Base-by-base conservation (phyloP, 2,329 filamentous ascomycete species). In the Aspergillus piperis region DNA sequence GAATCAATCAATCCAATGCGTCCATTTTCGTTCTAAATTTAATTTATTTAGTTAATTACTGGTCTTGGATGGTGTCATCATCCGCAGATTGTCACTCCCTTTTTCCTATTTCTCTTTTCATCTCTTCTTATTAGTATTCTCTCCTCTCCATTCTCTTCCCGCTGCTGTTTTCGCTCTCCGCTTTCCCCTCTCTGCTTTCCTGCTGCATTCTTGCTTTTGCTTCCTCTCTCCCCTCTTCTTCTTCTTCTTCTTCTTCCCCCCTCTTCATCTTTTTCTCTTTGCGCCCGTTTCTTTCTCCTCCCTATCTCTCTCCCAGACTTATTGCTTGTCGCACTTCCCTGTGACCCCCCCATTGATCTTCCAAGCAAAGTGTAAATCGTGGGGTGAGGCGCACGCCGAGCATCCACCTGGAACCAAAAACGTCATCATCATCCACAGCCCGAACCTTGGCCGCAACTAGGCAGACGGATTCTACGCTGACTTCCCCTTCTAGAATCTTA, bases 381-480 rank as follows among this genome's bases (percentile, higher is more conserved):
- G 41, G 19, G 41, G 21, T 44, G 19, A 44, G 41, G 41, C 41
- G 41, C 32, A 36, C 41, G 32, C 47, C 61, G 58, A 63, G 62
- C 62, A 59, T 50, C 25, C 23, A 30, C 47, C 23, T 25, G 25
- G 25, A 13, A 10, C 47, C 15, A 50, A 61, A 63, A 63, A 67
- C 68, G 65, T 67, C 65, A 66, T 66, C 65, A 65, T 66, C 44
- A 36, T 63, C 27, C 36, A 41, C 32, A 59, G 55, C 52, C 51
- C 52, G 41, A 57, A 47, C 36, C 42, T 52, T 41, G 25, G 50
- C 50, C 53, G 54, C 36, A 55, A 54, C 62, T 69, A 74, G 72
- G 71, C 71, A 73, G 71, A 73, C 71, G 64, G 64, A 68, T 73
- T 73, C 56, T 60, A 38, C 47, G 56, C 59, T 58, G 11, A 15